These are phyloP conservation scores for Geotrichum aggregatum DNA, from an alignment of 1,139 yeast genomes.

Conservation along the genomic window DNA sequence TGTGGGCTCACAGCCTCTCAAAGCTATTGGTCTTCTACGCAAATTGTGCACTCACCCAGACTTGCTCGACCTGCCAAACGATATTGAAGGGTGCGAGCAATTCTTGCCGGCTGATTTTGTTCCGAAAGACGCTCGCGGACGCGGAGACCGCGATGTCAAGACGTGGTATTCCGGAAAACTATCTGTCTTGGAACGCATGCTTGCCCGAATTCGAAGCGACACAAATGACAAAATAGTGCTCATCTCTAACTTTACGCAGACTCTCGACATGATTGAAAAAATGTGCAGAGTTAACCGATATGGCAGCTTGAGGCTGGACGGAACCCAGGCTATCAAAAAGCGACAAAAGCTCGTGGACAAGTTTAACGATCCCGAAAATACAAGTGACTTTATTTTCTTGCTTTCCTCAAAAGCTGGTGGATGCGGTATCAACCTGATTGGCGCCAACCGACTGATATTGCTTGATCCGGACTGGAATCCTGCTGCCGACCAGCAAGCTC, in stretches of 20 bases:
- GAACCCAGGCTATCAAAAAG: constrained; percentile 86
- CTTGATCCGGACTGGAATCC: constrained; percentile 99
- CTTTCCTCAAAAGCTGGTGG: constrained; percentile 98
- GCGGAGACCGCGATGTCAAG: constrained; percentile 61
- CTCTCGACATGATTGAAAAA: constrained; percentile 81
- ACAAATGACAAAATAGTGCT: constrained; percentile 92
- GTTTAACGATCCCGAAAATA: constrained; percentile 85
- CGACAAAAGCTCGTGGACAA: constrained; percentile 88
- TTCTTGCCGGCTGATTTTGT: constrained; percentile 74
- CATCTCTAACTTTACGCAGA: constrained; percentile 91
- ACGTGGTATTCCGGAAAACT: constrained; percentile 57
- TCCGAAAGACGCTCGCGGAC: constrained; percentile 43
- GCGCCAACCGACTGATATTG: constrained; percentile 84
- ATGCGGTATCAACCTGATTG: constrained; percentile 94
- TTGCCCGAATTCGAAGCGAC: constrained; percentile 67
- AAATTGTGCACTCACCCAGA: constrained; percentile 94
- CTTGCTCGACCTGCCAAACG: constrained; percentile 68
- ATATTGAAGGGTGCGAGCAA: constrained; percentile 62
- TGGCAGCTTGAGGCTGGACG: constrained; percentile 83
- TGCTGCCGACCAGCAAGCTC: constrained; percentile 96
- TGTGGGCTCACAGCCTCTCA: constrained; percentile 74
- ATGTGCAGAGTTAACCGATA: constrained; percentile 73
- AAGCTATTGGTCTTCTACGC: constrained; percentile 83
- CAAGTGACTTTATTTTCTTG: constrained; percentile 73
- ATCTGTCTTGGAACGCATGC: constrained; percentile 60